Percentiles rank a stretch among this genome's conserved stretches.
Conservation (phyloP, 306 rosid genomes). For the Vigna hirtella region DNA sequence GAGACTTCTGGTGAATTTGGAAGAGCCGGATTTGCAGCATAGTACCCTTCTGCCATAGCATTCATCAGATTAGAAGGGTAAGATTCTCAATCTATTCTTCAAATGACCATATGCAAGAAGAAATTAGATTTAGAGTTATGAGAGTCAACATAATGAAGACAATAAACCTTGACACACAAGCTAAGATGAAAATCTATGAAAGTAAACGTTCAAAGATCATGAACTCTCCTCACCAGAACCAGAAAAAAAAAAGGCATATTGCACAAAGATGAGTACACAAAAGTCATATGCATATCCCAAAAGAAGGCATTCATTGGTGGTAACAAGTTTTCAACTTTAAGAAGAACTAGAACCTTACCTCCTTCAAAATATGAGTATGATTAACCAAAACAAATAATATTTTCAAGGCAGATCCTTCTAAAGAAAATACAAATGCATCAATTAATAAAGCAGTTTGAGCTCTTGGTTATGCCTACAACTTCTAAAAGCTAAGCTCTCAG, state of each 20-base stretch:
- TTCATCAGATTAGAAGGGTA: constrained; percentile 49
- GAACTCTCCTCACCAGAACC: too few species aligned
- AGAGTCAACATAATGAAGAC: background rate
- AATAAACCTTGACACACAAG: constrained; percentile 6
- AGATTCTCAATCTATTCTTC: constrained; percentile 38
- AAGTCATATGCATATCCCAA: background rate
- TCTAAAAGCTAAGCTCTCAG: too few species aligned
- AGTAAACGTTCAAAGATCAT: background rate
- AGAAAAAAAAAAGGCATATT: too few species aligned
- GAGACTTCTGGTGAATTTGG: constrained; percentile 63
- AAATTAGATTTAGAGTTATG: constrained; percentile 5
- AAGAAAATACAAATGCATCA: background rate
- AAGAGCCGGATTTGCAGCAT: constrained; percentile 55
- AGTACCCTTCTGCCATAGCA: constrained; percentile 65
- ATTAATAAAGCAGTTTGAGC: background rate
- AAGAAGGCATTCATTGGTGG: background rate
- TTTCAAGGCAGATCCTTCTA: background rate
- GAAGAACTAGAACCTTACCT: constrained; percentile 1
- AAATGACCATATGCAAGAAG: constrained; percentile 6
- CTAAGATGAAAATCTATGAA: constrained; percentile 11
- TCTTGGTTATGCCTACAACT: too few species aligned
- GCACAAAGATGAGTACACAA: constrained; percentile 2
- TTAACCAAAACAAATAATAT: background rate
- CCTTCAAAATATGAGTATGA: background rate
- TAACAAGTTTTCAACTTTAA: constrained; percentile 20